These are phyloP conservation scores for Leishmania tarentolae DNA, from an alignment of 208 protist genomes.

Conservation along the genomic window DNA sequence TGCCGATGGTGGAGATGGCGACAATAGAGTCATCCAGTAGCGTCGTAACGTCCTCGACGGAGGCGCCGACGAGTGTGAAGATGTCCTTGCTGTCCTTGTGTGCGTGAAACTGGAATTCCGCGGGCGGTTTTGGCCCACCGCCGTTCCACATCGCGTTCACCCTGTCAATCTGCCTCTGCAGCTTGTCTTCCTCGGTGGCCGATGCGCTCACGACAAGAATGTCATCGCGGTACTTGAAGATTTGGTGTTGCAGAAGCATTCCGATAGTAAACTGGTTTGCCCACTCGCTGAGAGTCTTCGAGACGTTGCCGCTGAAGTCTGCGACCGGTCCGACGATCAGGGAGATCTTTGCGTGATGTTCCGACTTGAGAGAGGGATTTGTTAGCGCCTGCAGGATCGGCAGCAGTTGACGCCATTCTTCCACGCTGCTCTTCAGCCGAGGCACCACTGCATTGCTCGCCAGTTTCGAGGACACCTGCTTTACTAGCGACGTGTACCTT, in stretches of 20 bases:
- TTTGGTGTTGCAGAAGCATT: conserved; percentile 87
- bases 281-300: conserved; percentile 79
- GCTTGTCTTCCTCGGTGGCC: conserved; percentile 96
- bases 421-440: conserved; percentile 84
- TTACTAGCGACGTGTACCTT: conserved; percentile 87
- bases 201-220: conserved; percentile 93
- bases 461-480: conserved; percentile 91
- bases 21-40: conserved; percentile 93
- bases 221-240: conserved; percentile 86
- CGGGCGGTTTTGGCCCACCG: conserved; percentile 88
- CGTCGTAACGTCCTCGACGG: conserved; percentile 94
- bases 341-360: conserved; percentile 83
- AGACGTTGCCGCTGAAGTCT: conserved; percentile 48
- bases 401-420: conserved; percentile 93
- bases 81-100: conserved; percentile 95
- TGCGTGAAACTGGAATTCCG: conserved; percentile 93
- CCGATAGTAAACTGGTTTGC: conserved; percentile 85
- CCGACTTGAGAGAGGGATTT: conserved; percentile 92
- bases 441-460: conserved; percentile 81
- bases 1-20: conserved; percentile 93
- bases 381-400: conserved; percentile 93
- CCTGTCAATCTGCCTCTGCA: conserved; percentile 96
- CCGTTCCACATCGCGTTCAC: conserved; percentile 94
- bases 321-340: conserved; percentile 70
- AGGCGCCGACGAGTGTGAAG: conserved; percentile 87